phyloP scores from a whole-genome alignment of 2,329 filamentous ascomycete genomes.

The Colletotrichum lini region DNA sequence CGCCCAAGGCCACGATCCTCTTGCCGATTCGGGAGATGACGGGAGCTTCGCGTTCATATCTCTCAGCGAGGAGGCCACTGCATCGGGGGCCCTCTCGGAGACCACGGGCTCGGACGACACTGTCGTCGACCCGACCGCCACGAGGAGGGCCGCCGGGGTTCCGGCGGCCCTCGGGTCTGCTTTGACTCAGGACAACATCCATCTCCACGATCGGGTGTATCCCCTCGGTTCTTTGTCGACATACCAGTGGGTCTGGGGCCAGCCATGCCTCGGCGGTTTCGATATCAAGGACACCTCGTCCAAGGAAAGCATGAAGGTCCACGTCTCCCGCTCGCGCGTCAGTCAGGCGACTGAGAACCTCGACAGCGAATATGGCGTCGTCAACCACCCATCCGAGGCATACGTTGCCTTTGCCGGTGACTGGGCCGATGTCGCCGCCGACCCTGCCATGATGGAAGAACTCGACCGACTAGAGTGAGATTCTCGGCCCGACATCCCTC shows the following conservation, averaged over 20 bases:
- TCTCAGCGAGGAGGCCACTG: neutral
- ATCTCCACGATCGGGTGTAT: slow-evolving; percentile 15
- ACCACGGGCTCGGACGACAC: slow-evolving; percentile 27
- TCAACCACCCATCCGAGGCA: slow-evolving; percentile 33
- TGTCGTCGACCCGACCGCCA: neutral
- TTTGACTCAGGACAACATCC: slow-evolving; percentile 32
- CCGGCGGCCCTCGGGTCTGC: neutral
- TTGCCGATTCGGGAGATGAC: neutral
- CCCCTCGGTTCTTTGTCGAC: slow-evolving; percentile 17
- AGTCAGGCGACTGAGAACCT: slow-evolving; percentile 20
- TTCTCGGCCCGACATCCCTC: too few species aligned
- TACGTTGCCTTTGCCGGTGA: slow-evolving; percentile 28
- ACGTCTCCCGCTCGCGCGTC: slow-evolving; percentile 9
- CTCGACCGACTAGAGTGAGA: neutral
- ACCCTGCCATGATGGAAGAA: slow-evolving; percentile 2
- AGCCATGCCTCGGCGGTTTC: slow-evolving; percentile 25
- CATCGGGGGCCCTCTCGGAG: slow-evolving; percentile 10
- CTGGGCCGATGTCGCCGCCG: slow-evolving; percentile 31
- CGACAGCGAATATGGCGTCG: slow-evolving; percentile 27
- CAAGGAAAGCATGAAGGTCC: slow-evolving; percentile 35
- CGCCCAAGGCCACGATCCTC: slow-evolving; percentile 18
- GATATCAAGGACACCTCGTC: slow-evolving; percentile 34
- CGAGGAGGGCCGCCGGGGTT: too few species aligned
- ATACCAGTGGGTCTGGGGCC: slow-evolving; percentile 32
- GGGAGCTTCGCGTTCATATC: slow-evolving; percentile 1